Conservation (phyloP, 1,139 yeast species). For the Scheffersomyces quercinus region DNA sequence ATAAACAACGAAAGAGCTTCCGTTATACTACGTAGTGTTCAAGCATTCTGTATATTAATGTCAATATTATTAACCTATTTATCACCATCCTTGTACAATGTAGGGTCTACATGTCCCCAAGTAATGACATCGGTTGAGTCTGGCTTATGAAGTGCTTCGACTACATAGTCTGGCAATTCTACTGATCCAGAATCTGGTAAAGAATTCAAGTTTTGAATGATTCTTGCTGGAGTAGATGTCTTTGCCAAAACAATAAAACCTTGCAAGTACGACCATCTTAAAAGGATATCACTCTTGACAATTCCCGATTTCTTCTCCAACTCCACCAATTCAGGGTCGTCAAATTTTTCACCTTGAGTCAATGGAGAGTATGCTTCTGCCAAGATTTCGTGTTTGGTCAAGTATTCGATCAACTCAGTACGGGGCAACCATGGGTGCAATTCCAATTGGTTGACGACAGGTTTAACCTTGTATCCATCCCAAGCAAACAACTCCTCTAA, state of each 20-base stretch:
- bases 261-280: conserved; percentile 38
- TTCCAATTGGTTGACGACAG: conserved; percentile 54
- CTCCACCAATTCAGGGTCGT: conserved; percentile 44
- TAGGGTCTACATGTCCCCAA: conserved; percentile 29
- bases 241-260: conserved; percentile 73
- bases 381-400: conserved; percentile 36
- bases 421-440: conserved; percentile 52
- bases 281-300: conserved; percentile 25
- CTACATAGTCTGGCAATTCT: conserved; percentile 27
- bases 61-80: neutral
- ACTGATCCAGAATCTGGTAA: conserved; percentile 31
- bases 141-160: conserved; percentile 30
- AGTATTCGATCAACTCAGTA: conserved; percentile 30
- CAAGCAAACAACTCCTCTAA: conserved; percentile 34
- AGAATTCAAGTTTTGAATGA: conserved; percentile 30
- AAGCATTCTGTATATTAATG: neutral
- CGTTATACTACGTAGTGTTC: conserved; percentile 20
- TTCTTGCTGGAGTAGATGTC: conserved; percentile 52
- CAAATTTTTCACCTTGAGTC: conserved; percentile 55
- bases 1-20: conserved; percentile 25
- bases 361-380: conserved; percentile 73
- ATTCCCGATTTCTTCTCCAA: conserved; percentile 22
- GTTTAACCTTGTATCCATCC: conserved; percentile 39
- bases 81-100: conserved; percentile 14
- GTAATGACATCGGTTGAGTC: conserved; percentile 27